Evolutionary conservation across 768 basidiomycete genomes (phyloP), one percentile per base, ranked within the genome.

Genomic region (Boletus sp.): DNA sequence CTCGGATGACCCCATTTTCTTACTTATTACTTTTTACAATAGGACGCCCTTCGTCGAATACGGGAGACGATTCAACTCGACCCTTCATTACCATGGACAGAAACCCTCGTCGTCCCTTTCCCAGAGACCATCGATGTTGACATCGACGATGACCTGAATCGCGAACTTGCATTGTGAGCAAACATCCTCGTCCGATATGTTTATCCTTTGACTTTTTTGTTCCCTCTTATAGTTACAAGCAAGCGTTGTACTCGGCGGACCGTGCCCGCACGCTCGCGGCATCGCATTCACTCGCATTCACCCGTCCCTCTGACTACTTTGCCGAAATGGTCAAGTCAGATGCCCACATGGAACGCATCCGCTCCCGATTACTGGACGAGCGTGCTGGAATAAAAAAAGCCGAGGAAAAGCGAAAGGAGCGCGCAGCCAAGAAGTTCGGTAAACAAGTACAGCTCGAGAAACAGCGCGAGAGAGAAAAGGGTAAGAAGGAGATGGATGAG

Each of bases 281-380:
- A 12, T 87, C 90, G 64, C 81, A 87, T 70, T 82, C 85, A 24
- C 77, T 94, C 57, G 86, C 94, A 0, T 98, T 97, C 75, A 89
- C 91, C 10, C 89, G 96, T 14, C 97, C 97, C 0, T 64, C 84
- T 0, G 96, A 98, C 74, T 98, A 94, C 72, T 98, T 96, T 62
- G 96, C 96, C 24, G 96, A 98, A 75, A 98, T 98, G 96, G 89
- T 98, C 63, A 98, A 98, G 74, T 88, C 87, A 33, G 97, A 99
- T 65, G 78, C 90, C 7, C 97, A 99, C 74, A 99, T 99, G 97
- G 94, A 97, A 71, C 86, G 94, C 57, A 91, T 98, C 63, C 89
- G 97, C 52, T 88, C 93, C 59, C 84, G 89, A 17, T 74, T 98
- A 28, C 80, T 98, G 29, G 91, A 98, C 73, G 97, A 98, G 72